phyloP scores from a whole-genome alignment of 371 early-diverging fungal species.

The Syncephalastrum racemosum region DNA sequence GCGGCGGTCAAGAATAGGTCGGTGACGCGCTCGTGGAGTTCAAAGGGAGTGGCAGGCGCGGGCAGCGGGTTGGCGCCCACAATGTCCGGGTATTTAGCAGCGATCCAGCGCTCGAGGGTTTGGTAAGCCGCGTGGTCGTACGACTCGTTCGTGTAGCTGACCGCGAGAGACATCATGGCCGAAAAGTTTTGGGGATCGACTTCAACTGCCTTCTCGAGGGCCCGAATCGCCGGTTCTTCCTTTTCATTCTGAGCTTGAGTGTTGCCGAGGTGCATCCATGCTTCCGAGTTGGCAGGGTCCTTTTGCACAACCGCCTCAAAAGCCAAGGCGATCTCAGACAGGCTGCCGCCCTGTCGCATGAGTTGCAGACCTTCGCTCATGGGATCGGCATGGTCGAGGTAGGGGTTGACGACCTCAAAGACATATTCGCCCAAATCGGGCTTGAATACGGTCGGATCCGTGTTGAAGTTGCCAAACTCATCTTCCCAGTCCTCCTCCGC shows the following conservation, averaged over 20 bases:
- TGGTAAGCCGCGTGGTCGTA: conserved; percentile 58
- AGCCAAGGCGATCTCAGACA: conserved; percentile 76
- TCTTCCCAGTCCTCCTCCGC: conserved; percentile 56
- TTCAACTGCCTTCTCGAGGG: conserved; percentile 69
- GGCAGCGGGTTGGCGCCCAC: conserved; percentile 20
- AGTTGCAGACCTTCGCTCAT: conserved; percentile 54
- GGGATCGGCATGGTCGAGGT: conserved; percentile 53
- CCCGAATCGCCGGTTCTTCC: conserved; percentile 82
- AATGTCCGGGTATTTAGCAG: conserved; percentile 41
- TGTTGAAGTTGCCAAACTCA: conserved; percentile 53
- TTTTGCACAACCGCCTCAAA: conserved; percentile 81
- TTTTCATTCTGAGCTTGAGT: conserved; percentile 88
- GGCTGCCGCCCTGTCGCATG: conserved; percentile 52
- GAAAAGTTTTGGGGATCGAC: conserved; percentile 63
- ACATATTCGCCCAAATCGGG: conserved; percentile 70
- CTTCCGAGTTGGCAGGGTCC: conserved; percentile 66
- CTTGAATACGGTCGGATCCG: conserved; percentile 38
- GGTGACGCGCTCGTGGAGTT: conserved; percentile 74
- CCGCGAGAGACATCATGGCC: conserved; percentile 84
- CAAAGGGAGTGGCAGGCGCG: conserved; percentile 40
- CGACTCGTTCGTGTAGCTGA: conserved; percentile 93
- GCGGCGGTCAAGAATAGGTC: conserved; percentile 80
- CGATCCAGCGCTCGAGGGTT: conserved; percentile 50
- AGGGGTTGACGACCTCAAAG: conserved; percentile 80
- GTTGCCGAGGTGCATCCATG: conserved; percentile 81